Conservation (phyloP, 805 yeast genomes). For the Pichia californica region DNA sequence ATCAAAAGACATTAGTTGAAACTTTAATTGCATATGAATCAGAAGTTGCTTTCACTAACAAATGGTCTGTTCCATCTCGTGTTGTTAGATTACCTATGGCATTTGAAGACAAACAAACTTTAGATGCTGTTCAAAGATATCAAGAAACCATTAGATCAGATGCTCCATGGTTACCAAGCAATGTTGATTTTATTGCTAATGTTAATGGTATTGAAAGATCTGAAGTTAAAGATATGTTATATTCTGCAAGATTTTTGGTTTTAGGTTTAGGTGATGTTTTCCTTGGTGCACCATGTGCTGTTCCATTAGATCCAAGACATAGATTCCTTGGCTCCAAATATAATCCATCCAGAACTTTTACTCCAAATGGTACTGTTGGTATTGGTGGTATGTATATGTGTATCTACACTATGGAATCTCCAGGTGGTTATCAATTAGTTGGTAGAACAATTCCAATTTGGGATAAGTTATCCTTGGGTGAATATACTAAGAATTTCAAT, state of each 20-base stretch:
- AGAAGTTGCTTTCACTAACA: constrained; percentile 63
- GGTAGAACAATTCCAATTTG: constrained; percentile 97
- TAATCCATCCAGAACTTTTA: constrained; percentile 92
- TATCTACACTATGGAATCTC: constrained; percentile 95
- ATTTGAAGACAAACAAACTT: constrained; percentile 84
- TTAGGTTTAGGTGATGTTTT: constrained; percentile 96
- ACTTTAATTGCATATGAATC: constrained; percentile 69
- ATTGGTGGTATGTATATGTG: constrained; percentile 99
- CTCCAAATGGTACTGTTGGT: constrained; percentile 96
- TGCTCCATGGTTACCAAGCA: constrained; percentile 98
- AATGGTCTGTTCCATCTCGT: constrained; percentile 84
- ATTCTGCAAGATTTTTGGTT: constrained; percentile 85
- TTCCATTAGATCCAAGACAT: constrained; percentile 95
- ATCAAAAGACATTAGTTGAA: constrained; percentile 57
- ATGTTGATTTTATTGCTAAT: constrained; percentile 89
- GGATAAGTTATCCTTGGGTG: constrained; percentile 84
- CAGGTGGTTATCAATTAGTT: constrained; percentile 96
- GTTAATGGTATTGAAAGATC: constrained; percentile 76
- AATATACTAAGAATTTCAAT: constrained; percentile 42
- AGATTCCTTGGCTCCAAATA: constrained; percentile 88
- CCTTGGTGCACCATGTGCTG: constrained; percentile 98
- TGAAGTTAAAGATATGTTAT: constrained; percentile 76
- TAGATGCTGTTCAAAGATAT: constrained; percentile 86
- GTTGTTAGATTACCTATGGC: constrained; percentile 89
- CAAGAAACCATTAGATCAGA: constrained; percentile 86